phyloP scores from a whole-genome alignment of 2,329 filamentous ascomycete species.

The Talaromyces sp. region DNA sequence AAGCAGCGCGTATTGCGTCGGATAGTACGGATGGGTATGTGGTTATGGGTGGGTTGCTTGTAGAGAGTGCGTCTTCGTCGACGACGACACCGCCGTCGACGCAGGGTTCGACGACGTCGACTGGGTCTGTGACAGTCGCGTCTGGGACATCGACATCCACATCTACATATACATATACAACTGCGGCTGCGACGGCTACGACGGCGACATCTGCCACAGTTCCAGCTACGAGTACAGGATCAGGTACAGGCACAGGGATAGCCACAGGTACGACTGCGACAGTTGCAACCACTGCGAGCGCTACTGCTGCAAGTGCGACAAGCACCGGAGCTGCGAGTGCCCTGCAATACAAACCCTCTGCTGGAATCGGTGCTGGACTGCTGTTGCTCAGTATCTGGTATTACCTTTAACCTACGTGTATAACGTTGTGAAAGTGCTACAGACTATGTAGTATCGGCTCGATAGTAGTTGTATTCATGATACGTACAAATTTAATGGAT shows the following conservation, averaged over 20 bases:
- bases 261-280: background rate
- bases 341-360: background rate
- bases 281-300: background rate
- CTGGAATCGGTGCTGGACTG: background rate
- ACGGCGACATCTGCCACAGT: background rate
- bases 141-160: too few species aligned
- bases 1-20: constrained; percentile 8
- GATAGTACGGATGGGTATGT: background rate
- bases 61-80: background rate
- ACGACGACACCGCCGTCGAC: background rate
- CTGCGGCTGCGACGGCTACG: background rate
- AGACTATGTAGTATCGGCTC: background rate
- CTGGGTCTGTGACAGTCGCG: background rate
- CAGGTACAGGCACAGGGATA: background rate
- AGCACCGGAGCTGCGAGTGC: background rate
- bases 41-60: background rate
- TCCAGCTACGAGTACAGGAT: background rate
- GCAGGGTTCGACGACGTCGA: too few species aligned
- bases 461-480: constrained; percentile 4
- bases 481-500: constrained; percentile 1
- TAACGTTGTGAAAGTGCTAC: background rate
- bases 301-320: background rate
- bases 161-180: background rate
- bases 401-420: background rate
- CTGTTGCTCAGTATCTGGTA: background rate